Evolutionary conservation across 208 protist genomes (phyloP), one percentile per base, ranked within the genome.

Genomic region (Giardia duodenalis): DNA sequence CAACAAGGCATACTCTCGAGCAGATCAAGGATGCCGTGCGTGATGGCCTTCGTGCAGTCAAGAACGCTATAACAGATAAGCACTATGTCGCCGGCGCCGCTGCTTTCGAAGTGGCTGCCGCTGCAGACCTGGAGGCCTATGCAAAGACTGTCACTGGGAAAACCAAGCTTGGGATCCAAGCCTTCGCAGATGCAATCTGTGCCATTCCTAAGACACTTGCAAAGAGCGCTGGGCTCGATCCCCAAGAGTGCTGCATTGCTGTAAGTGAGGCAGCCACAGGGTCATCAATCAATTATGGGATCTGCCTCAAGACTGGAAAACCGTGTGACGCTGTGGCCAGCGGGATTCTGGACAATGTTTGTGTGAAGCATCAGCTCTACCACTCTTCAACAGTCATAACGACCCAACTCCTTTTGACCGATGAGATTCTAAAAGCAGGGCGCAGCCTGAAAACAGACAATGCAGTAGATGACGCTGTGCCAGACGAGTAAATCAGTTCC

Each of bases 11-110:
- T 95, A 99, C 97, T 0, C 98, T 99, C 94, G 96, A 95, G 0
- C 98, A 99, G 94, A 97, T 99, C 92, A 99, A 99, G 95, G 98
- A 99, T 93, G 98, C 98, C 76, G 95, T 99, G 43, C 96, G 98
- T 87, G 99, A 99, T 94, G 99, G 99, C 47, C 95, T 99, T 2
- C 96, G 98, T 45, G 97, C 98, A 19, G 98, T 99, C 47, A 99
- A 99, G 94, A 99, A 99, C 94, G 96, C 97, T 1, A 97, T 98
- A 88, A 98, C 98, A 92, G 97, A 98, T 92, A 93, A 94, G 22
- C 90, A 93, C 42, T 96, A 99, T 2, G 94, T 99, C 44, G 96
- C 98, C 30, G 99, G 99, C 87, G 99, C 98, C 92, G 94, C 94
- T 39, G 97, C 97, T 1, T 99, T 99, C 93, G 98, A 99, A 95